Evolutionary conservation across 2,329 filamentous ascomycete genomes (phyloP).

Genomic region (Neofusicoccum parvum): DNA sequence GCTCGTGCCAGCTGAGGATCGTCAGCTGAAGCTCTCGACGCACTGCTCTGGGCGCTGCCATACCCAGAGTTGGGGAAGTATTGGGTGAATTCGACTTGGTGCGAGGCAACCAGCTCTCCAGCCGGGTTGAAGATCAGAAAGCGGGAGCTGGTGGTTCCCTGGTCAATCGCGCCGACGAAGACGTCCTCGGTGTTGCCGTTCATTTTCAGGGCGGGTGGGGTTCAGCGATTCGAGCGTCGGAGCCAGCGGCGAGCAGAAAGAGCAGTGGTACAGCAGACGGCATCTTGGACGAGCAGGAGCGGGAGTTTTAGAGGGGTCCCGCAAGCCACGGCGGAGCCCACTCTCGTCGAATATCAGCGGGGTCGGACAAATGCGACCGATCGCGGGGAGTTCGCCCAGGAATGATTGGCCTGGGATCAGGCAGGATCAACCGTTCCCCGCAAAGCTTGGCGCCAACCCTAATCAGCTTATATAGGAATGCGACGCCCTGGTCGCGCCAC

Average conservation of each 20-base stretch:
- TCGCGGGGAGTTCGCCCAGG: background rate
- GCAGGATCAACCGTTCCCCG: conserved; percentile 8
- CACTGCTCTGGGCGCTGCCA: conserved; percentile 24
- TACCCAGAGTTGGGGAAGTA: conserved; percentile 80
- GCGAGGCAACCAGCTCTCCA: conserved; percentile 72
- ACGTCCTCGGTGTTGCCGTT: conserved; percentile 41
- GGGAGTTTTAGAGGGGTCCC: background rate
- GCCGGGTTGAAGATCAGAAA: conserved; percentile 81
- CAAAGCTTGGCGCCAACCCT: conserved; percentile 17
- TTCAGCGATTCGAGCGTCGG: background rate
- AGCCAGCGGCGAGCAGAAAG: background rate
- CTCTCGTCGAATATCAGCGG: background rate
- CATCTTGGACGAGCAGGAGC: background rate
- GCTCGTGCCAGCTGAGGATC: conserved; percentile 73
- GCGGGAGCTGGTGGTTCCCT: conserved; percentile 79
- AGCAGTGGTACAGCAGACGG: background rate
- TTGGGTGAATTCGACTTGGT: conserved; percentile 81
- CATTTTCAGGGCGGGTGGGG: background rate
- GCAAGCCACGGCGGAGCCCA: background rate
- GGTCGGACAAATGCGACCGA: conserved; percentile 10
- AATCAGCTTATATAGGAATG: background rate
- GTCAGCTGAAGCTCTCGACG: background rate
- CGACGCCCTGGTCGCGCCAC: background rate
- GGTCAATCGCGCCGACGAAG: conserved; percentile 82
- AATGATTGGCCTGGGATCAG: conserved; percentile 5